These are phyloP conservation scores for Boletus subparvulus DNA, from an alignment of 768 basidiomycete species.

Conservation along the genomic window DNA sequence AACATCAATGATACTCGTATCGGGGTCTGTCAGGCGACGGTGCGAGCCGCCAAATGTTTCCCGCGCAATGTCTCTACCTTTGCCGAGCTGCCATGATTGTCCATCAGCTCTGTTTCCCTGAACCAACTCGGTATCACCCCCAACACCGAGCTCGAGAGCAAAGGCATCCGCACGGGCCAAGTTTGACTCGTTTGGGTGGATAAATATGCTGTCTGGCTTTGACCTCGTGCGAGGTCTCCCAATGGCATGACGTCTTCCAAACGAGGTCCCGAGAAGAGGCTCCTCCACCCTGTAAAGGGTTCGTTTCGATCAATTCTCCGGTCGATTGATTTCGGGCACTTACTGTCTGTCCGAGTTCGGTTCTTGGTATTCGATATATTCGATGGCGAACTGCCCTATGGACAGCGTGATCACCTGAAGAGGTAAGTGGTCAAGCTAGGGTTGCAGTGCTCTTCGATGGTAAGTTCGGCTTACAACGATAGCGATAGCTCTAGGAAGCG, in stretches of 20 bases:
- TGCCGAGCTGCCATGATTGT: conserved; percentile 50
- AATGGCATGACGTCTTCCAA: conserved; percentile 2
- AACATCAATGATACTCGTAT: conserved; percentile 7
- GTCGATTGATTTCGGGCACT: not conserved
- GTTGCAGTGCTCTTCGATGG: not conserved
- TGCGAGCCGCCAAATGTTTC: conserved; percentile 37
- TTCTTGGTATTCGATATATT: conserved; percentile 27
- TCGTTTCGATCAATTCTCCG: not conserved
- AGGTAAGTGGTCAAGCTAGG: not conserved
- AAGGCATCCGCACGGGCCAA: conserved; percentile 64
- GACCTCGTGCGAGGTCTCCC: conserved; percentile 46
- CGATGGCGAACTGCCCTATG: conserved; percentile 57
- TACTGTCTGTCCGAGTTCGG: conserved; percentile 20
- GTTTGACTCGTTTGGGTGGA: conserved; percentile 63
- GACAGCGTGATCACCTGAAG: conserved; percentile 56
- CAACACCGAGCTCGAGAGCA: conserved; percentile 54
- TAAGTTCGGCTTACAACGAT: conserved; percentile 18
- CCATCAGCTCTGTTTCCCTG: conserved; percentile 39
- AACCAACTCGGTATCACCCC: conserved; percentile 48
- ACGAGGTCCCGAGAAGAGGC: conserved; percentile 21
- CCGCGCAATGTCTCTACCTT: conserved; percentile 50
- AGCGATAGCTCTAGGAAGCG: conserved; percentile 22
- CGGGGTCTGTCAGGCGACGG: not conserved
- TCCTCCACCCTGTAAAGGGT: conserved; percentile 20
- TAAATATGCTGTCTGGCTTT: conserved; percentile 59